Base-by-base conservation (phyloP, 371 early-diverging fungal species). In the Massospora cicadina region DNA sequence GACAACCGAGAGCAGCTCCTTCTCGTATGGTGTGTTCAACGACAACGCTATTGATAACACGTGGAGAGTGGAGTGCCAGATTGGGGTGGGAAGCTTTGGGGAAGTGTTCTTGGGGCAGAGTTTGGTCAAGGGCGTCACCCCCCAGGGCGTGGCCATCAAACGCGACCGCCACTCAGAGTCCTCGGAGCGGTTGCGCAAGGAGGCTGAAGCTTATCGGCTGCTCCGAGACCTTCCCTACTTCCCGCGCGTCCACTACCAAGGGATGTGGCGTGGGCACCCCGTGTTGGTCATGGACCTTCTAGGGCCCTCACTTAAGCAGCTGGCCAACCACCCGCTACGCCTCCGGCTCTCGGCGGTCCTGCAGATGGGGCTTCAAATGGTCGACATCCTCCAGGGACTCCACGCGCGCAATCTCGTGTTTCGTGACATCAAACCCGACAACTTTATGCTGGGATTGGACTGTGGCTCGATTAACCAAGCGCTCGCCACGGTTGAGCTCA, bases 381-480 rank as follows among this genome's bases (percentile, higher is more conserved):
- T 79, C 76, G 67, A 69, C 29, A 53, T 31, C 68, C n/a, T n/a
- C n/a, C n/a, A 95, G 73, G 76, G 76, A 31, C 80, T 97, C 55
- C 98, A 98, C 74, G 81, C 87, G 59, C 79, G 81, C 69, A 88
- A 92, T 66, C 76, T 92, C 54, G 83, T 97, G n/a, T 97, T 97
- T 73, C 80, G 97, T 63, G 98, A 98, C 71, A 87, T 98, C 65
- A 98, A 98, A 71, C 98, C 98, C 21, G 98, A 97, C 70, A 98
- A 98, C 77, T 95, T 98, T 59, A 54, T 79, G 28, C 73, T 82
- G 60, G 69, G 60, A 3, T 57, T 57, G 57, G 43, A 17, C 17
- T 43, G 43, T 17, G 43, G 10, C 43, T 43, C 10, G 10, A 10
- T 43, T 43, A 21, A 10, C 21, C 23, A n/a, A n/a, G n/a, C n/a